phyloP scores from a whole-genome alignment of 1,284 basidiomycete species.

The Golubevia sp. region DNA sequence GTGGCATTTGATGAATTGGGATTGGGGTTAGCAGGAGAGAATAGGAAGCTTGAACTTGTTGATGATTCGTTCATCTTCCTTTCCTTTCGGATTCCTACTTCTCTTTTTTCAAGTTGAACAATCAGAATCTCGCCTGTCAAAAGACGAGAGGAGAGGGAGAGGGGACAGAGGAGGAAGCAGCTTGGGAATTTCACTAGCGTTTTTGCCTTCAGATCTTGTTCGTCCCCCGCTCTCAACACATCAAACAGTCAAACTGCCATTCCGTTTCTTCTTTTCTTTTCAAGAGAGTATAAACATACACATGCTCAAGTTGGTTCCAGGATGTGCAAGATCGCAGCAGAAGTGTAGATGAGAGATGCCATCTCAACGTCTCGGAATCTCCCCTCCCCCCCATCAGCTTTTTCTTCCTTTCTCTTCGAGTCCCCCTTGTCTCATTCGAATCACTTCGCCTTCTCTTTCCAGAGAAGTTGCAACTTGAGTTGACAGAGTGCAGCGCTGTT shows the following conservation, averaged over 20 bases:
- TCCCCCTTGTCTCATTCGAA: background rate
- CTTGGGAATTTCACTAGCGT: too few relatives aligned
- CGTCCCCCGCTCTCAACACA: too few relatives aligned
- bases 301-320: background rate
- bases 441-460: constrained; percentile 13
- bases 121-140: too few relatives aligned
- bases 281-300: background rate
- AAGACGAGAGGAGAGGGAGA: too few relatives aligned
- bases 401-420: constrained; percentile 2
- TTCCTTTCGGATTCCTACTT: too few relatives aligned
- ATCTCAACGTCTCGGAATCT: constrained; percentile 15
- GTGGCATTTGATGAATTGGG: background rate
- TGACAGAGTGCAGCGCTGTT: too few relatives aligned
- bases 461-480: too few relatives aligned
- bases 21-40: background rate
- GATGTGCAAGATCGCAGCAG: constrained; percentile 9
- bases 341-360: constrained; percentile 22
- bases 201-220: too few relatives aligned
- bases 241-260: constrained; percentile 2
- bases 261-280: background rate
- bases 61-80: too few relatives aligned
- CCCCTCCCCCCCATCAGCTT: background rate
- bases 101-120: too few relatives aligned
- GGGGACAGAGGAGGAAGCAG: too few relatives aligned
- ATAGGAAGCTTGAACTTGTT: too few relatives aligned